These are phyloP conservation scores for Monosporascus sp. DNA, from an alignment of 2,329 filamentous ascomycete genomes.

Conservation along the genomic window DNA sequence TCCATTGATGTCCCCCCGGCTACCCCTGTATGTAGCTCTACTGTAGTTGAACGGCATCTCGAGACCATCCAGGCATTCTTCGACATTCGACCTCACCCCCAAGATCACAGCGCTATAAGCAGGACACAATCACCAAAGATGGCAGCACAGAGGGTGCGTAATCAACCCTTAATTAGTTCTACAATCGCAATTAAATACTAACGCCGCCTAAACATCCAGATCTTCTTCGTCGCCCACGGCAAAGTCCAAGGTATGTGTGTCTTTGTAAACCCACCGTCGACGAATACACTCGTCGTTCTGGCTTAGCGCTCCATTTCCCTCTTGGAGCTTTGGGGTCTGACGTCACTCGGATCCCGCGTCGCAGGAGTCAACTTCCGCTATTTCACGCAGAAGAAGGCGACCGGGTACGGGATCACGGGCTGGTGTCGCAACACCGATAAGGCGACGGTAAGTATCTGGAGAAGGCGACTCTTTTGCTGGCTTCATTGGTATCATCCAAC, in stretches of 20 bases:
- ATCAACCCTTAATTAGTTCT: not conserved
- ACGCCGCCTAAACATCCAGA: slow-evolving; percentile 28
- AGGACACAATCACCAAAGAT: not conserved
- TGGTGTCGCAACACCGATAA: slow-evolving; percentile 57
- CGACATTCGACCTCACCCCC: too few relatives aligned
- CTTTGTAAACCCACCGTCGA: not conserved
- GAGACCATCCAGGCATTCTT: too few relatives aligned
- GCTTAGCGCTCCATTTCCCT: slow-evolving; percentile 20
- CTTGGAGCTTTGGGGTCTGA: slow-evolving; percentile 13
- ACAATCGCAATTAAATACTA: not conserved
- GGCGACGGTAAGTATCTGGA: slow-evolving; percentile 40
- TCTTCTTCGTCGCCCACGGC: slow-evolving; percentile 62
- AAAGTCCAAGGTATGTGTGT: slow-evolving; percentile 63
- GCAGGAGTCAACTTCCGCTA: slow-evolving; percentile 54
- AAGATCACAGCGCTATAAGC: not conserved
- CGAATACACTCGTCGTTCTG: too few relatives aligned
- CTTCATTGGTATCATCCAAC: too few relatives aligned
- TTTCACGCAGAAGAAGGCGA: slow-evolving; percentile 50
- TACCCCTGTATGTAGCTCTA: too few relatives aligned
- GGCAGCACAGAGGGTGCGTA: slow-evolving; percentile 9
- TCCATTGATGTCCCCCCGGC: too few relatives aligned
- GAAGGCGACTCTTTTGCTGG: too few relatives aligned
- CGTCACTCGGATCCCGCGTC: slow-evolving; percentile 6
- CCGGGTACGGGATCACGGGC: slow-evolving; percentile 47
- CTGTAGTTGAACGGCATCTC: too few relatives aligned